Evolutionary conservation across 2,329 filamentous ascomycete species (phyloP), one percentile per base, ranked within the genome.

Genomic region (Diaporthe humulicola): DNA sequence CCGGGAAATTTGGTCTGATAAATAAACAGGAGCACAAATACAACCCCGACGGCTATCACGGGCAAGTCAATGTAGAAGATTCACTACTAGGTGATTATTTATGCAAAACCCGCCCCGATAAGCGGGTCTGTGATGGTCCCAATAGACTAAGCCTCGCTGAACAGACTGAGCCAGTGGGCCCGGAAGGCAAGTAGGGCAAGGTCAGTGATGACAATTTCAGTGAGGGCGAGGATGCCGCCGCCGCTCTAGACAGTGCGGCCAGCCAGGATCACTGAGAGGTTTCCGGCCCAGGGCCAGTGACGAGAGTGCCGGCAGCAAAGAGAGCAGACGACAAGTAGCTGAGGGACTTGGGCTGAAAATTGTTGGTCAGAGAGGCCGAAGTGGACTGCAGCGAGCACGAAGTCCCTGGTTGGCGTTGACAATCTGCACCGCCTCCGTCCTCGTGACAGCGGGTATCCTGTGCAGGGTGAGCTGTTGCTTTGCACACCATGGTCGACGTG

Each of bases 1-100:
- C 83, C 85, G 0, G 87, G 86, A 10, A 87, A 80, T 70, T 86
- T 83, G 71, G 87, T 85, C 58, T 91, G 84, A n/a, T 86, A 85
- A 19, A 92, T 82, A 81, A 90, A 91, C 33, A 91, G 76, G 42
- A 79, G 69, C 22, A 90, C 82, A 77, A 90, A 81, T 50, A 87
- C 77, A 22, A 84, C 80, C 3, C 86, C 87, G n/a, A 90, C 74
- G 2, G 83, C 88, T 40, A 87, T 84, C 78, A 92, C 88, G 2
- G 90, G 90, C 2, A 92, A 82, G 77, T 93, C 93, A 77, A 92
- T 86, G 86, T 88, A 93, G 36, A 75, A 73, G 14, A 75, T 88
- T 91, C 91, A 93, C 12, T 88, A 82, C 91, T 90, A 91, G 1
- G 82, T 83, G 1, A 86, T 85, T 57, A 86, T 83, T 73, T 90